Evolutionary conservation across 805 yeast species (phyloP).

Genomic region (Wickerhamomyces ciferrii): DNA sequence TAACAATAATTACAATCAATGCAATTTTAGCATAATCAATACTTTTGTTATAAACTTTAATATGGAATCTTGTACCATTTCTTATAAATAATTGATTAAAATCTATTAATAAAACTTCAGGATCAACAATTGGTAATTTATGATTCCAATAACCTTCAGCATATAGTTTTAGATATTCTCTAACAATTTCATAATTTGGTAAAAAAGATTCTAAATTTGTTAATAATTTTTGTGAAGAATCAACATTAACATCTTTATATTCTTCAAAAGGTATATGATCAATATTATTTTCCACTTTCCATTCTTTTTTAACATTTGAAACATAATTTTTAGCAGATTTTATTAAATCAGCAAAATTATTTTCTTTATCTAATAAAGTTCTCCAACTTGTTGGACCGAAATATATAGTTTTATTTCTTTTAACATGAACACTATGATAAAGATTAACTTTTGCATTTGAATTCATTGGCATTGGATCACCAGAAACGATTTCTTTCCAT

Average conservation of each 20-base stretch:
- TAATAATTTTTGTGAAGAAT: slow-evolving; percentile 9
- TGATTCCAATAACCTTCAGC: slow-evolving; percentile 12
- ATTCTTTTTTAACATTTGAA: slow-evolving; percentile 14
- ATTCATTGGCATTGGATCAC: neutral
- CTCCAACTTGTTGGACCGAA: slow-evolving; percentile 20
- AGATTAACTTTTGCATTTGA: slow-evolving; percentile 1
- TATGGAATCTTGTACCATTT: slow-evolving; percentile 5
- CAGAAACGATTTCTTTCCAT: neutral
- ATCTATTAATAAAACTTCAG: slow-evolving; percentile 6
- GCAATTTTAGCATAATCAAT: slow-evolving; percentile 18
- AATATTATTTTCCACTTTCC: slow-evolving; percentile 13
- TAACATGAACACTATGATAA: slow-evolving; percentile 4
- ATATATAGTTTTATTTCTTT: slow-evolving; percentile 8
- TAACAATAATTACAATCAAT: slow-evolving; percentile 9
- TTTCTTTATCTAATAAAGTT: slow-evolving; percentile 6
- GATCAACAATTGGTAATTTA: slow-evolving; percentile 13
- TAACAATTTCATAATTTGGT: slow-evolving; percentile 13
- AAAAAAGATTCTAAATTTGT: slow-evolving; percentile 9
- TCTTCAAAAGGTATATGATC: slow-evolving; percentile 4
- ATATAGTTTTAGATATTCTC: slow-evolving; percentile 10
- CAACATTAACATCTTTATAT: slow-evolving; percentile 6
- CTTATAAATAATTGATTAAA: slow-evolving; percentile 11
- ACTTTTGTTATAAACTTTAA: slow-evolving; percentile 5
- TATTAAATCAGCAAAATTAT: slow-evolving; percentile 3
- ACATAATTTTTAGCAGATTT: slow-evolving; percentile 8